Base-by-base conservation (phyloP, 78 protist genomes). In the Anaeramoeba flamelloides region DNA sequence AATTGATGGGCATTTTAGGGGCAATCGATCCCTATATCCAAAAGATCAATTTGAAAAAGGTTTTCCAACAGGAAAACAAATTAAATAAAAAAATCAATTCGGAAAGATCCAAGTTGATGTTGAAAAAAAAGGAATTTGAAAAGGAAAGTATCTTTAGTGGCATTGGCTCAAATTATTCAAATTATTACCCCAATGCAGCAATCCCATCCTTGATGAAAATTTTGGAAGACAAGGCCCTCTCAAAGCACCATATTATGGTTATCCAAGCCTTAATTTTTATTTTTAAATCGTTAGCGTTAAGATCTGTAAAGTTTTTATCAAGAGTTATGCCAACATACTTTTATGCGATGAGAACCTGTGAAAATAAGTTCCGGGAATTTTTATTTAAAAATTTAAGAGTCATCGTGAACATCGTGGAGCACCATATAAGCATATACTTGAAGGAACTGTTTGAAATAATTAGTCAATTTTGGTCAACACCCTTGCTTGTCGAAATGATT, bases 401-500 rank as follows among this genome's bases (percentile, higher is more conserved):
- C 8, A 53, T 53, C 17, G 69, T 53, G 69, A 53, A 8, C 8
- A 53, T 53, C 17, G 69, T 53, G 69, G 17, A 17, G 17, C 69
- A 53, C 69, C 8, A 53, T 53, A 53, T 53, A 8, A 8, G 69
- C 69, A 17, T 26, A 53, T 53, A 53, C 69, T 26, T 17, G 8
- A 17, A 53, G 8, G 69, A 53, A 17, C 8, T 53, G 8, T 17
- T 53, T 26, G 17, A 8, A 17, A 26, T 53, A 53, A 53, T 53
- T 17, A 8, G 69, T 8, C 34, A 53, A 17, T 53, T 53, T 53
- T 53, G 69, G 69, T 8, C 34, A 53, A 17, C 8, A 26, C 34
- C 8, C 17, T 8, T 53, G 69, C 69, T 53, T 53, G 34, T 17
- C 69, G 8, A 53, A n/a, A 87, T 90, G 79, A 39, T 95, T 32